Evolutionary conservation across 768 basidiomycete species (phyloP).

Genomic region (Hypsizygus marmoreus): DNA sequence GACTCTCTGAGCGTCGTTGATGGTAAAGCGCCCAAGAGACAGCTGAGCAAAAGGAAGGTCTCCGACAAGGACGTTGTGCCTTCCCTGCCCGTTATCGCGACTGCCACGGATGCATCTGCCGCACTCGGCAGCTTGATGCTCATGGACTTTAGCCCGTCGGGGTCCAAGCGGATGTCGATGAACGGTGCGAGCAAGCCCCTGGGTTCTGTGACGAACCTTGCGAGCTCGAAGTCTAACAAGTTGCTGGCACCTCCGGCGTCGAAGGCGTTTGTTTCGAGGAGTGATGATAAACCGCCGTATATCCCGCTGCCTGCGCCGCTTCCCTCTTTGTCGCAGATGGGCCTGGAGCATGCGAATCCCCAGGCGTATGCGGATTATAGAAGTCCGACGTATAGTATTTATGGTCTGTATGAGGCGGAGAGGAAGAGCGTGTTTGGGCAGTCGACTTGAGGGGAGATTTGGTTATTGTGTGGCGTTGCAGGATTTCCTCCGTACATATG

Average conservation of each 20-base stretch:
- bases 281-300: slow-evolving; percentile 67
- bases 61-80: slow-evolving; percentile 25
- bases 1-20: slow-evolving; percentile 68
- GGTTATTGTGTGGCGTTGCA: too few relatives aligned
- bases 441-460: too few relatives aligned
- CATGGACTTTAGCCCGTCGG: slow-evolving; percentile 46
- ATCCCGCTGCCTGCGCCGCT: slow-evolving; percentile 80
- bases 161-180: slow-evolving; percentile 13
- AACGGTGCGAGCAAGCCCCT: slow-evolving; percentile 36
- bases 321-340: slow-evolving; percentile 80
- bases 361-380: slow-evolving; percentile 67
- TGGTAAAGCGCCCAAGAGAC: slow-evolving; percentile 26
- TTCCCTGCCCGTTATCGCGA: slow-evolving; percentile 20
- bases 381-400: slow-evolving; percentile 84
- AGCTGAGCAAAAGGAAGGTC: slow-evolving; percentile 11
- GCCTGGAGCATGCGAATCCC: slow-evolving; percentile 60
- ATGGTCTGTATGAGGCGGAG: slow-evolving; percentile 68
- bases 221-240: neutral
- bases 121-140: slow-evolving; percentile 63
- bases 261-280: slow-evolving; percentile 19
- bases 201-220: slow-evolving; percentile 19
- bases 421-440: slow-evolving; percentile 45
- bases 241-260: too few relatives aligned
- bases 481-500: too few relatives aligned
- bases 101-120: slow-evolving; percentile 43